A percentile compares a stretch with the other conserved stretches of the same genome.
Conservation (phyloP, 768 basidiomycete genomes). For the Dentipellis sp. region DNA sequence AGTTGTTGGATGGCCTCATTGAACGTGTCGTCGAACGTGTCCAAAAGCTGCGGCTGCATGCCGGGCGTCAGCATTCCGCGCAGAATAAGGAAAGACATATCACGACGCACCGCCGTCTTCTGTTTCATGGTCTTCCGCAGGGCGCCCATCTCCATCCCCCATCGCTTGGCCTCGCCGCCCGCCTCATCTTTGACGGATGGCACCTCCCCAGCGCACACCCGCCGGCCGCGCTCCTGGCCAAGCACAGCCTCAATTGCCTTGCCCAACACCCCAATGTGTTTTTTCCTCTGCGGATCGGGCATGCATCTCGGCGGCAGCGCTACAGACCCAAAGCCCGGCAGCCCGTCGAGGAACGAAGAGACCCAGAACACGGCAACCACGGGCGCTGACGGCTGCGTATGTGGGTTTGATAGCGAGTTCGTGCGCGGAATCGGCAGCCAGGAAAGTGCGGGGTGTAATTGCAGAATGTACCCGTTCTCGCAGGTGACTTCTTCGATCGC, state of each 20-base stretch:
- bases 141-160: slow-evolving; percentile 58
- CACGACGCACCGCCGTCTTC: slow-evolving; percentile 40
- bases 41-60: slow-evolving; percentile 42
- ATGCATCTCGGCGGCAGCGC: slow-evolving; percentile 69
- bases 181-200: slow-evolving; percentile 31
- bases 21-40: slow-evolving; percentile 62
- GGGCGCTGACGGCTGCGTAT: slow-evolving; percentile 22
- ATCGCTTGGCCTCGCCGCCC: slow-evolving; percentile 65
- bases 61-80: background rate
- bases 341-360: slow-evolving; percentile 39
- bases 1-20: slow-evolving; percentile 74
- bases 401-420: slow-evolving; percentile 26
- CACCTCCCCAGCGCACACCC: slow-evolving; percentile 51
- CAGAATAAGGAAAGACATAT: background rate
- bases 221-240: slow-evolving; percentile 52
- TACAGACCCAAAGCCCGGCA: slow-evolving; percentile 70
- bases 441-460: slow-evolving; percentile 35
- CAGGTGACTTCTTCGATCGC: slow-evolving; percentile 48
- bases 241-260: slow-evolving; percentile 60
- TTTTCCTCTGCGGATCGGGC: slow-evolving; percentile 69
- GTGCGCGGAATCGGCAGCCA: slow-evolving; percentile 34
- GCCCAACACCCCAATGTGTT: slow-evolving; percentile 65
- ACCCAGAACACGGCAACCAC: slow-evolving; percentile 19
- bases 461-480: slow-evolving; percentile 57
- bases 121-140: slow-evolving; percentile 49